Evolutionary conservation across 2,329 filamentous ascomycete genomes (phyloP), one percentile per base, ranked within the genome.

Genomic region (Didymosphaeria variabile): DNA sequence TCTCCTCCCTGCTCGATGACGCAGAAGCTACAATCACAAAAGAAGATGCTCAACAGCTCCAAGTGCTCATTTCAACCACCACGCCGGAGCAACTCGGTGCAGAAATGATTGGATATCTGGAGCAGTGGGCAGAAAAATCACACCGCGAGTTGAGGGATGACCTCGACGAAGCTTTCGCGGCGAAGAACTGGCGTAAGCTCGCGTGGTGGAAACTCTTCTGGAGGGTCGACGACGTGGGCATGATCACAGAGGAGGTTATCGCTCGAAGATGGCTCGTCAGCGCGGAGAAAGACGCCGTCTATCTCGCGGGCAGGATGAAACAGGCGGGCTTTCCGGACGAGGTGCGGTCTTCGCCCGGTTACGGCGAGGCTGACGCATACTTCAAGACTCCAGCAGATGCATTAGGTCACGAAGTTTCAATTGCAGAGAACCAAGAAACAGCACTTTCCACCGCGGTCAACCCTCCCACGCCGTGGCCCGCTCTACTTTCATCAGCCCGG

Each of bases 151-250:
- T 98, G 8, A 91, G 93, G 64, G 86, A 90, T 54, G 87, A 93
- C 68, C 86, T 97, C 1, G 90, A 94, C 66, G 80, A 87, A 47
- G 93, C 92, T 0, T 94, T 97, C 69, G 83, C 86, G 0, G 88
- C 91, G n/a, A 84, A 82, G 19, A 84, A 88, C 42, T 97, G 94
- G 94, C 86, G 88, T 29, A 90, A 91, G 64, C 83, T 97, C 4
- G 86, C 89, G 17, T 98, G 94, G 94, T 97, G 93, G 91, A 97
- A 97, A 76, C 85, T 98, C 0, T 93, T 97, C 74, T 97, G 93
- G 93, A 88, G 93, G 21, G 93, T 95, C 26, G 94, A 98, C 73
- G 94, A 97, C 71, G 92, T 97, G 12, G 88, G 88, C 2, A 91
- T 94, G 85, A 88, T 97, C 57, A 89, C 91, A 2, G 87, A 88